Evolutionary conservation across 2,329 filamentous ascomycete species (phyloP).

Genomic region (Emericellopsis atlantica): DNA sequence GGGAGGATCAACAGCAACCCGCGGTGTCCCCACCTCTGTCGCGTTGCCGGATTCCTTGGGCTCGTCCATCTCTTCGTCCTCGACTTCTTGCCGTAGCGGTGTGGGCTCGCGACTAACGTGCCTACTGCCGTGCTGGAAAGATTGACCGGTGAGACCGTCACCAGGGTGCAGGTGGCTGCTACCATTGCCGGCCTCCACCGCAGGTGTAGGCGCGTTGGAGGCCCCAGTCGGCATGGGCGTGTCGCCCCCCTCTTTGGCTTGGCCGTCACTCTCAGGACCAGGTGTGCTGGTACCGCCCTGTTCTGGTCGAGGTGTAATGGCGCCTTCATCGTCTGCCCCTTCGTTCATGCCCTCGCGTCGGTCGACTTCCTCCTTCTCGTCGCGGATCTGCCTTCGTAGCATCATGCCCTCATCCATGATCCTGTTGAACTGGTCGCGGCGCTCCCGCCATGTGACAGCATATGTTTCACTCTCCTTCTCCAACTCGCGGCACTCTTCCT

Average conservation of each 20-base stretch:
- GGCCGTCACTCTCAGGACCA: constrained; percentile 15
- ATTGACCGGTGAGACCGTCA: not conserved
- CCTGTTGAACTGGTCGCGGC: constrained; percentile 72
- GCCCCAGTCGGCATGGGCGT: constrained; percentile 13
- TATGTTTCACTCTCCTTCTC: constrained; percentile 76
- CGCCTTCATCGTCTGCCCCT: constrained; percentile 29
- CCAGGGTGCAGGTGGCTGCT: constrained; percentile 1
- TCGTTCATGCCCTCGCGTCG: constrained; percentile 71
- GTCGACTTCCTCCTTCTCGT: constrained; percentile 93
- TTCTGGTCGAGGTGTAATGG: constrained; percentile 4
- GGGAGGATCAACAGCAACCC: constrained; percentile 36
- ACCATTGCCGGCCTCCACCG: not conserved
- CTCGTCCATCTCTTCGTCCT: constrained; percentile 43
- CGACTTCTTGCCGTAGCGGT: constrained; percentile 34
- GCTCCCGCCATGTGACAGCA: constrained; percentile 70
- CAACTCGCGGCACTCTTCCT: constrained; percentile 78
- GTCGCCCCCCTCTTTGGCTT: constrained; percentile 8
- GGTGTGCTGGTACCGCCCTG: constrained; percentile 15
- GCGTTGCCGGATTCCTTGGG: constrained; percentile 12
- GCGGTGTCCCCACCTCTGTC: constrained; percentile 26
- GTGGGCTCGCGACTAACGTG: constrained; percentile 3
- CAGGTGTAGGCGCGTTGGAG: constrained; percentile 1
- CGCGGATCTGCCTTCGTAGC: constrained; percentile 72
- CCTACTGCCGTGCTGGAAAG: constrained; percentile 15
- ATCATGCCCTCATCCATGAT: constrained; percentile 89